Conservation (phyloP, 2,329 filamentous ascomycete species). For the Xylariomycetidae sp. region DNA sequence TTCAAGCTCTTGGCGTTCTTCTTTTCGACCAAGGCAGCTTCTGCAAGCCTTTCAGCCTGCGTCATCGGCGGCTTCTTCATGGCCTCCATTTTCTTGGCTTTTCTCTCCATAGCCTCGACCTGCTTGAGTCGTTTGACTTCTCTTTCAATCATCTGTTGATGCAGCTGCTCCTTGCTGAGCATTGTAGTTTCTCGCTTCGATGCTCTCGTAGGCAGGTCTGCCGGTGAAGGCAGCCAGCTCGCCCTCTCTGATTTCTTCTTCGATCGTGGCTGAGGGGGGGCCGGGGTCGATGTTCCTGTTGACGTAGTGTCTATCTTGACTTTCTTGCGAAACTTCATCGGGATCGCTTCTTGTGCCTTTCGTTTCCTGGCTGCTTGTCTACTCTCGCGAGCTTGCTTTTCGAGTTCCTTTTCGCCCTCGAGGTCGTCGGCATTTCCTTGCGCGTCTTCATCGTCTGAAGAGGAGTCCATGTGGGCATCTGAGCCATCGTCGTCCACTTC, state of each 20-base stretch:
- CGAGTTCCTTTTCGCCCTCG: slow-evolving; percentile 82
- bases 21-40: slow-evolving; percentile 79
- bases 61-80: slow-evolving; percentile 78
- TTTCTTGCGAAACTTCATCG: slow-evolving; percentile 67
- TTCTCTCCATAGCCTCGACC: slow-evolving; percentile 61
- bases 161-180: slow-evolving; percentile 56
- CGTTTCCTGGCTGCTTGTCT: slow-evolving; percentile 68
- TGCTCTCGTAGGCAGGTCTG: slow-evolving; percentile 54
- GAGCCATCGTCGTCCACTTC: slow-evolving; percentile 63
- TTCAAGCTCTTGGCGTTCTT: slow-evolving; percentile 87
- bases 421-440: slow-evolving; percentile 65
- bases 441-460: slow-evolving; percentile 77
- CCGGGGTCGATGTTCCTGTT: slow-evolving; percentile 26
- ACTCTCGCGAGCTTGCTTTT: slow-evolving; percentile 68
- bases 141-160: slow-evolving; percentile 70
- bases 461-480: slow-evolving; percentile 83
- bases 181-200: slow-evolving; percentile 55
- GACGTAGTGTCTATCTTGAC: slow-evolving; percentile 57
- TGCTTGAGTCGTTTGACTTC: slow-evolving; percentile 68
- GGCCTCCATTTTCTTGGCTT: slow-evolving; percentile 66
- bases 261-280: slow-evolving; percentile 41
- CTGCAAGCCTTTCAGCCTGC: slow-evolving; percentile 77
- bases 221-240: slow-evolving; percentile 52
- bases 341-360: slow-evolving; percentile 71
- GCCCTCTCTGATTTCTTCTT: slow-evolving; percentile 58